Percentiles rank a stretch among this genome's conserved stretches.
Conservation (phyloP, 257 asterid species). For the Paraleonurus japonicus region DNA sequence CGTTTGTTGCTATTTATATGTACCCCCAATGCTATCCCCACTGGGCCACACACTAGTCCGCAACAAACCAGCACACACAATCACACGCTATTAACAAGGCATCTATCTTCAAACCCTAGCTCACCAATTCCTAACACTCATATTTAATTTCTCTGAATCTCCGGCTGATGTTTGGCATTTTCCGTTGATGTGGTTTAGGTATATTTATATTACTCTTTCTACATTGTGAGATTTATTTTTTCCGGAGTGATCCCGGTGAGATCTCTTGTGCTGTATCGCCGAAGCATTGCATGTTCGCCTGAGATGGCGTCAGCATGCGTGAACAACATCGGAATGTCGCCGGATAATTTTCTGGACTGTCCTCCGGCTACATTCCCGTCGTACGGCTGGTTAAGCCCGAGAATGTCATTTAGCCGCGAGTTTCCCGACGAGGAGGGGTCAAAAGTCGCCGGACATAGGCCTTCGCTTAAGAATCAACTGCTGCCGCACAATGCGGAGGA, state of each 20-base stretch:
- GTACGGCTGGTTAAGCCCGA: conserved; percentile 58
- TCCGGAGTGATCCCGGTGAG: neutral
- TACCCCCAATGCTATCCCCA: conserved; percentile 25
- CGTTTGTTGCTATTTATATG: conserved; percentile 36
- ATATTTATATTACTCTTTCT: neutral
- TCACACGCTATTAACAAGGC: conserved; percentile 15
- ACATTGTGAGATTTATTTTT: neutral
- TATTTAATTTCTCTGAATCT: conserved; percentile 11
- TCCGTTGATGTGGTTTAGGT: conserved; percentile 13
- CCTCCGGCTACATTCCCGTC: conserved; percentile 48
- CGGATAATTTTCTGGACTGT: conserved; percentile 54
- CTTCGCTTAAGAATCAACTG: conserved; percentile 22
- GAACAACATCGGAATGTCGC: conserved; percentile 52
- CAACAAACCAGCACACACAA: conserved; percentile 9
- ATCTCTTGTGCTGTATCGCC: neutral
- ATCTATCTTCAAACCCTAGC: conserved; percentile 38
- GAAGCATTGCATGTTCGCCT: conserved; percentile 38
- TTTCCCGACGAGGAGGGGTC: conserved; percentile 33
- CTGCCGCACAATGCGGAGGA: conserved; percentile 23
- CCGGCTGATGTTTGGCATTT: conserved; percentile 11
- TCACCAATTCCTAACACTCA: neutral
- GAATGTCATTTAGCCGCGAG: conserved; percentile 42
- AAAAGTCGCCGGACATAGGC: conserved; percentile 29
- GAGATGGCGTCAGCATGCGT: conserved; percentile 78
- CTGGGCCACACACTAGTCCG: conserved; percentile 28